Evolutionary conservation across 2,329 filamentous ascomycete genomes (phyloP), one percentile per base, ranked within the genome.

Genomic region (Colletotrichum kahawae): DNA sequence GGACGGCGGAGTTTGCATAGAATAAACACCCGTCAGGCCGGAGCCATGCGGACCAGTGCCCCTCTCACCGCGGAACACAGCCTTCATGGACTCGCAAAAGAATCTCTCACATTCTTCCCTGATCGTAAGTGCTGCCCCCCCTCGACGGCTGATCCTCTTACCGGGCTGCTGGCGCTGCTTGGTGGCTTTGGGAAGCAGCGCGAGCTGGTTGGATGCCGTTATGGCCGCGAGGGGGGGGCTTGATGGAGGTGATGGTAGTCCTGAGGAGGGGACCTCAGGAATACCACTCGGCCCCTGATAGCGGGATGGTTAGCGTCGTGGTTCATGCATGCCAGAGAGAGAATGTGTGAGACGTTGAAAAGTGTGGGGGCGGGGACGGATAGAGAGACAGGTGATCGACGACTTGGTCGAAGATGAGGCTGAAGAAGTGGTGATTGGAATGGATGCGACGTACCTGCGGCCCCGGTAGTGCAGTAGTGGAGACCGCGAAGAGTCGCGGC

Each of bases 81-180:
- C 89, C 88, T 92, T 94, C 93, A 98, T 95, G 91, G 93, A 93
- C 93, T 96, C 95, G 89, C 96, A 98, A 92, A 98, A 98, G 93
- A 98, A 96, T 91, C 96, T 98, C 95, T 98, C 96, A 98, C 96
- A 98, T 95, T 98, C 95, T 95, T 94, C 95, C 95, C 94, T 95
- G 91, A 98, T 98, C 89, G 93, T 93, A 88, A 95, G 92, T 94
- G 95, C 93, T 93, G 95, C 95, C 95, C 95, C 95, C 94, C 94
- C 94, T 93, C 90, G 90, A 84, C 91, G 89, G 84, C 87, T 86
- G 83, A 84, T 79, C 81, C 78, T 79, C 73, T 77, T 78, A 76
- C 79, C 83, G 80, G 84, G 83, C 79, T 83, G 83, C 82, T 36
- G 57, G 31, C 83, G 86, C 82, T 84, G 85, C 76, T 74, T 80